phyloP scores from a whole-genome alignment of 192 early-diverging fungal species.

The Bifiguratus adelaidae region DNA sequence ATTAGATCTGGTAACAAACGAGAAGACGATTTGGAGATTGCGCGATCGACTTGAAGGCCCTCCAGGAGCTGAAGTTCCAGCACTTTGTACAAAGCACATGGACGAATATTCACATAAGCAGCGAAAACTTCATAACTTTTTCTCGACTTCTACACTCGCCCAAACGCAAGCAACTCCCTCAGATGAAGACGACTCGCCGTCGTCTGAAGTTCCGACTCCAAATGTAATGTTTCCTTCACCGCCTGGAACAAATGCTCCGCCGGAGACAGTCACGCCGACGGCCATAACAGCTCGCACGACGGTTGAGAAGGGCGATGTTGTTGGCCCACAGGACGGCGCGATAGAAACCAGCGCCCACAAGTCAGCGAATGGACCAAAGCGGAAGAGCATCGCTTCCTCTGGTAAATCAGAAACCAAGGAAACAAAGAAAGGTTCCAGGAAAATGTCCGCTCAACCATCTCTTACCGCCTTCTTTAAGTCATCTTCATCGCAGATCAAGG shows the following conservation, averaged over 20 bases:
- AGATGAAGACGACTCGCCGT: background rate
- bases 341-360: background rate
- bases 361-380: background rate
- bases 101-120: slow-evolving; percentile 5
- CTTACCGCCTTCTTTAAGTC: background rate
- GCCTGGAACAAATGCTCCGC: background rate
- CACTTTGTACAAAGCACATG: background rate
- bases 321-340: background rate
- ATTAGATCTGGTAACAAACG: background rate
- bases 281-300: background rate
- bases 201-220: background rate
- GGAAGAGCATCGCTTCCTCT: background rate
- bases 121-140: slow-evolving; percentile 7
- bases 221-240: background rate
- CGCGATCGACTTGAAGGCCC: slow-evolving; percentile 1
- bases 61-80: background rate
- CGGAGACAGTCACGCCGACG: background rate
- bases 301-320: background rate
- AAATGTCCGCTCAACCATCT: background rate
- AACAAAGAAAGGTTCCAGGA: background rate
- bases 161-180: background rate
- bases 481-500: background rate
- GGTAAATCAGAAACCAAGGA: background rate
- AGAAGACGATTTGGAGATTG: background rate
- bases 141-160: too few relatives aligned